Base-by-base conservation (phyloP, 2,329 filamentous ascomycete genomes). In the Aotearoamyces nothofagi region DNA sequence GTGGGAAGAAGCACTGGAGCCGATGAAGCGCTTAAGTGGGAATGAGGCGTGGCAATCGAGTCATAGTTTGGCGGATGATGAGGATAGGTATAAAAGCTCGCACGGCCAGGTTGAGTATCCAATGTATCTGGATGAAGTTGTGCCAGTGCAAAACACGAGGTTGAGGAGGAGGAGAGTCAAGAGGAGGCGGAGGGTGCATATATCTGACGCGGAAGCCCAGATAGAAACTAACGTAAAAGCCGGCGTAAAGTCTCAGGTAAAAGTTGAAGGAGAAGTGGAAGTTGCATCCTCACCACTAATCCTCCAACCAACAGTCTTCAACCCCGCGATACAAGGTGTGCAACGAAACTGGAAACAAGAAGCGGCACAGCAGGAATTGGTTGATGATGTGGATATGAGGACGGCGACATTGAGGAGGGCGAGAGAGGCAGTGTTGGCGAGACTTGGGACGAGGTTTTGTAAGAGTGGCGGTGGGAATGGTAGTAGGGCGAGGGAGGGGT, bases 1-100 rank as follows among this genome's bases (percentile, higher is more conserved):
- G 33, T 92, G 82, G 82, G 78, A 90, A 33, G 76, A 84, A 16
- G 82, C 81, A 0, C 64, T 92, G n/a, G 69, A 72, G 22, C 78
- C 79, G 2, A 56, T 92, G 32, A 39, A 44, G 44, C 60, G 44
- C 60, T 45, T 27, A 49, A 49, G 8, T 46, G 52, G 29, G 43
- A 44, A 50, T 58, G 37, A 54, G 43, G 37, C 56, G 19, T 50
- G 47, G 47, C 19, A 13, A 12, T 27, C 19, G n/a, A n/a, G n/a
- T n/a, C n/a, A n/a, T n/a, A n/a, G n/a, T n/a, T n/a, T n/a, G n/a
- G n/a, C n/a, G n/a, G n/a, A n/a, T n/a, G n/a, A n/a, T n/a, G n/a
- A n/a, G n/a, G n/a, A n/a, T n/a, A n/a, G n/a, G n/a, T n/a, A n/a
- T n/a, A n/a, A n/a, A n/a, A n/a, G n/a, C n/a, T n/a, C n/a, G n/a